Evolutionary conservation across 108 stramenopile genomes (phyloP), one percentile per base, ranked within the genome.

Genomic region (Skeletonema tropicum): DNA sequence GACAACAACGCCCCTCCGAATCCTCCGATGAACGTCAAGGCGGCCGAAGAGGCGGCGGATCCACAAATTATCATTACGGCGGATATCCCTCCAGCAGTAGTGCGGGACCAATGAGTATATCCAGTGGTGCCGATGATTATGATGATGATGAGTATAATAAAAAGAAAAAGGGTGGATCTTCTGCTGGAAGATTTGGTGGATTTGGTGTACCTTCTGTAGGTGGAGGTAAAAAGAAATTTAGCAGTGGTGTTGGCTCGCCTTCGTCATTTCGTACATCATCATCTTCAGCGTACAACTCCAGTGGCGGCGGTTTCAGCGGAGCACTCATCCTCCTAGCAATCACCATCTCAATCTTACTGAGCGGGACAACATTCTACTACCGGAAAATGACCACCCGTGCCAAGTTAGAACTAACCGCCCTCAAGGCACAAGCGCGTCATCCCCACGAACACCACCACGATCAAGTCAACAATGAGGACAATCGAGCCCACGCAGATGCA

Each of bases 21-120:
- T 62, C 61, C 0, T 62, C 61, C 61, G 31, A 62, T 21, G 61
- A 62, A 25, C 61, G 61, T 36, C 61, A 62, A 17, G 59, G 25
- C 60, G 23, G 23, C 60, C 48, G 7, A 49, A 5, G 19, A 55
- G 19, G 23, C 3, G 39, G 39, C 5, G 42, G 42, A 45, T 39
- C 38, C 12, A 49, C 10, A n/a, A 19, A 49, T 49, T 62, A 36
- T 38, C 35, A 38, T 19, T 62, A 62, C 10, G 61, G 61, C n/a
- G 61, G 61, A 33, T 62, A 62, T 38, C 61, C 61, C 31, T 13
- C 33, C 9, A 2, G 21, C 26, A 36, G 11, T 17, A 14, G 13
- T 2, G 61, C 35, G 6, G 61, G 32, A n/a, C 35, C n/a, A 26
- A 38, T 33, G 61, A 38, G 61, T 36, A 38, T 62, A n/a, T 33